Evolutionary conservation across 306 rosid species (phyloP).

Genomic region (Neltuma alba): DNA sequence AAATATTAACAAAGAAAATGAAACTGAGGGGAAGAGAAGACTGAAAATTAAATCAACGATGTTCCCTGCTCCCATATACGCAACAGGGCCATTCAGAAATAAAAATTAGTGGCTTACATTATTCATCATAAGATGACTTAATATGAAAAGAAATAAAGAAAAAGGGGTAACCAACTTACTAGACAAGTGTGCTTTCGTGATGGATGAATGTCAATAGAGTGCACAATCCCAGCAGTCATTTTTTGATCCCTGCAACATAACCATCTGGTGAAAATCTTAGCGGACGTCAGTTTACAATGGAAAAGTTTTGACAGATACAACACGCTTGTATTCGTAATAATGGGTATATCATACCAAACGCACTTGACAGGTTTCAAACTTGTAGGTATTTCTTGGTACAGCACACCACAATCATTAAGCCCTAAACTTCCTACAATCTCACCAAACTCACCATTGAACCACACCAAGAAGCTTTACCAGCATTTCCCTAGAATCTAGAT

Average conservation of each 20-base stretch:
- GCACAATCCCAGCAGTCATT: slow-evolving; percentile 73
- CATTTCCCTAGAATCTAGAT: not conserved
- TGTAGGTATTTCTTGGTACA: not conserved
- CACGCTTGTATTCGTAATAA: not conserved
- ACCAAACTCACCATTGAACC: not conserved
- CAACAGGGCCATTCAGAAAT: not conserved
- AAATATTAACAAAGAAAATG: not conserved
- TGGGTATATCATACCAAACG: not conserved
- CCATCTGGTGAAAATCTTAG: slow-evolving; percentile 23
- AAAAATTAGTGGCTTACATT: not conserved
- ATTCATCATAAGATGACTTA: not conserved
- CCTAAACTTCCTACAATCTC: not conserved
- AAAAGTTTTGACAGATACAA: not conserved
- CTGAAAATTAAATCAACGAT: not conserved
- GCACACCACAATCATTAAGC: not conserved
- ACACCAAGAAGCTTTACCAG: not conserved
- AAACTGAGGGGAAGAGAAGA: not conserved
- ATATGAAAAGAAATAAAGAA: slow-evolving; percentile 14
- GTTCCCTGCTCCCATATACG: not conserved
- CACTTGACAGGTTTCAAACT: not conserved
- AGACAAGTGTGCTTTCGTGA: slow-evolving; percentile 92
- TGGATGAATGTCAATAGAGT: slow-evolving; percentile 88
- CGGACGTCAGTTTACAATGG: not conserved
- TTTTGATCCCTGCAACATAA: slow-evolving; percentile 68
- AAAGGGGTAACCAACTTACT: slow-evolving; percentile 47